Evolutionary conservation across 495 filamentous ascomycete species (phyloP), one percentile per base, ranked within the genome.

Genomic region (Lasiosphaeria miniovina): DNA sequence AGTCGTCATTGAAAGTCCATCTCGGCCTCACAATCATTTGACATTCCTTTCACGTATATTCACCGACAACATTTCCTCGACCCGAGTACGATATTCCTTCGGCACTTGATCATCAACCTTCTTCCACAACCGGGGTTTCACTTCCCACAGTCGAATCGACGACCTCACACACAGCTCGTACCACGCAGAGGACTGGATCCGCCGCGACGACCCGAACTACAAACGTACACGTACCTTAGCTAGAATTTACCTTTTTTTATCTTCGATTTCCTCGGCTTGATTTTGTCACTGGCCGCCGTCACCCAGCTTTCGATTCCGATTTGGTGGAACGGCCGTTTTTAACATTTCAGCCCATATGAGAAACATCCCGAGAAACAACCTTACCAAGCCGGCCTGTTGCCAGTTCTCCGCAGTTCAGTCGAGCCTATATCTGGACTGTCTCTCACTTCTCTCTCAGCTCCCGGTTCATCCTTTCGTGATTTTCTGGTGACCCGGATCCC

Each of bases 1-100:
- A 58, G 49, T 67, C 59, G 59, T 61, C 56, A 60, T 65, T 60
- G 64, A 63, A 36, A 61, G 64, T 58, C 57, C 40, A 50, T 57
- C 57, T 59, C 55, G 59, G 61, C 61, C 64, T 56, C 56, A 64
- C 59, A 59, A 66, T 36, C 36, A 55, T 45, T 40, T 60, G 58
- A 59, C 63, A 52, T 70, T 70, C 63, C 57, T 65, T 62, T 58
- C 48, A 32, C 36, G 49, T 11, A 56, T 34, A 41, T 56, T 48
- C 41, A n/a, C 12, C 11, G 12, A 14, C 43, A 14, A 46, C 43
- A 14, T 46, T 46, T 46, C 43, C 43, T 46, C 43, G 12, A 46
- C 43, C 12, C 12, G 43, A 46, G 15, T 46, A 46, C 24, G 1
- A 24, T 24, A 24, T 24, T 24, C 24, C 24, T 24, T 24, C 24